Conservation (phyloP, 495 filamentous ascomycete genomes). For the Eremomyces bilateralis region DNA sequence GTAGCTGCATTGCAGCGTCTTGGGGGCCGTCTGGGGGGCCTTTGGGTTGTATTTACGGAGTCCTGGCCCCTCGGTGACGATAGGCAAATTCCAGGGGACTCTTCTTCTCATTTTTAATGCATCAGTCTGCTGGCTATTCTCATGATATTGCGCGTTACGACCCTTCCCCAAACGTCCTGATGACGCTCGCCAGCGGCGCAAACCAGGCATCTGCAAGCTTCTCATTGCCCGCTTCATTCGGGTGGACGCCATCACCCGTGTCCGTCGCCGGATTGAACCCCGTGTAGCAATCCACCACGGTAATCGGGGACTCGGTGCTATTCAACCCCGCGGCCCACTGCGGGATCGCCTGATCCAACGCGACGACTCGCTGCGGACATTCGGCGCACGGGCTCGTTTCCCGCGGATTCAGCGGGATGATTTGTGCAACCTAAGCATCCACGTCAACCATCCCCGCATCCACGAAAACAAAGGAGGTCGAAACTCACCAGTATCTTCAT, state of each 20-base stretch:
- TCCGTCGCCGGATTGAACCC: conserved; percentile 21
- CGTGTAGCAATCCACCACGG: conserved; percentile 28
- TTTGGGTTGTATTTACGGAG: too few relatives aligned
- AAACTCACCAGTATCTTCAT: background rate
- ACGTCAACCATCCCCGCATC: background rate
- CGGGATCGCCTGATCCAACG: conserved; percentile 26
- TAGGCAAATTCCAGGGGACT: too few relatives aligned
- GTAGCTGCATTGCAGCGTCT: too few relatives aligned
- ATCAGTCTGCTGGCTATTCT: too few relatives aligned
- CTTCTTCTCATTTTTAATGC: too few relatives aligned
- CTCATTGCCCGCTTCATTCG: conserved; percentile 23
- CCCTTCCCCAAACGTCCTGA: too few relatives aligned
- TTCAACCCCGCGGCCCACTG: conserved; percentile 24
- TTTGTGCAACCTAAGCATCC: conserved; percentile 27
- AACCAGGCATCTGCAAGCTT: conserved; percentile 27
- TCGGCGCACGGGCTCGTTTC: conserved; percentile 14
- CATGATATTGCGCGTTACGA: too few relatives aligned
- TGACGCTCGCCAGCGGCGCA: conserved; percentile 22
- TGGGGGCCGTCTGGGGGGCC: too few relatives aligned
- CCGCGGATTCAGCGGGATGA: conserved; percentile 26
- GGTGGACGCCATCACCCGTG: conserved; percentile 27
- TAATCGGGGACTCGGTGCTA: conserved; percentile 27
- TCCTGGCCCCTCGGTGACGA: too few relatives aligned
- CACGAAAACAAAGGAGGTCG: background rate
- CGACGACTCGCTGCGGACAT: conserved; percentile 19